Evolutionary conservation across 2,329 filamentous ascomycete species (phyloP), one percentile per base, ranked within the genome.

Genomic region (Sporothrix brunneoviolacea): DNA sequence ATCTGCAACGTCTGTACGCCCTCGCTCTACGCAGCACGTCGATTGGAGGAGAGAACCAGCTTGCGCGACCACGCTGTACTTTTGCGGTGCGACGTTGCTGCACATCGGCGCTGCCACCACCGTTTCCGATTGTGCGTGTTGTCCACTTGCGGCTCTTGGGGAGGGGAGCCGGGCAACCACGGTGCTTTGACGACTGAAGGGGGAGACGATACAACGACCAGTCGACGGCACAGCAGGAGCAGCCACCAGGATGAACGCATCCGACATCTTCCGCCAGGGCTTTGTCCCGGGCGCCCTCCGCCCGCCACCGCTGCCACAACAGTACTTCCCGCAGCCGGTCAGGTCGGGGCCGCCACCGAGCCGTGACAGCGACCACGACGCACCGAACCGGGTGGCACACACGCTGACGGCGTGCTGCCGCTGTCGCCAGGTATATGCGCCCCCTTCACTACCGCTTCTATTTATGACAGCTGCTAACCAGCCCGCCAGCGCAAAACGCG

Each of bases 401-500:
- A 91, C 87, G 6, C 68, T 91, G 61, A 89, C 86, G 44, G 87
- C 87, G 19, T 91, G 86, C 62, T 88, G 84, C 62, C 81, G 86
- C 55, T 91, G 86, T 68, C 80, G 86, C 65, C 84, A 87, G 75
- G 86, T 88, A 70, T 65, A 75, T 33, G 70, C 65, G 74, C 32
- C 43, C 16, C 6, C 2, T 13, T 18, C 13, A 12, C 5, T 36
- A 19, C 32, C 13, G 35, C 33, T 13, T 50, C 39, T 33, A 15
- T 30, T 47, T 36, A 36, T 22, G 22, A 18, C 19, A 12, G 22
- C 19, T 41, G 50, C 39, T 48, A 37, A 15, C 15, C 41, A 2
- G n/a, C n/a, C n/a, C 10, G 46, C 10, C 63, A 95, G 91, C 84
- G 91, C 62, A 98, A 98, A 75, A 97, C 91, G 33, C 79, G 90